Conservation (phyloP, 805 yeast genomes). For the Hanseniaspora guilliermondii region DNA sequence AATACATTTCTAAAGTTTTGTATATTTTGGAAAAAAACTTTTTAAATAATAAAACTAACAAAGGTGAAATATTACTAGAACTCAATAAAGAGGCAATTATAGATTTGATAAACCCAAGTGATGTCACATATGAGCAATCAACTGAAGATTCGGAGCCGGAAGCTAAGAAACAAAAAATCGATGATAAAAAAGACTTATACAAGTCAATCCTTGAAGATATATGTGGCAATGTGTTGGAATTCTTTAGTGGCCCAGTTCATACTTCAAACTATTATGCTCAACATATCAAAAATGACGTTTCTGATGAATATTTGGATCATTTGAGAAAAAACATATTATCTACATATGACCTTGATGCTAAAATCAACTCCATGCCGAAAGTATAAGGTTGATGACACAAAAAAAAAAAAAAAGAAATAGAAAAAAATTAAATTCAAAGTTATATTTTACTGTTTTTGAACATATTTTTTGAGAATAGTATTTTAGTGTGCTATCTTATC, state of each 20-base stretch:
- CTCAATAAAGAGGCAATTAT: constrained; percentile 18
- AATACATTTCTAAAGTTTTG: constrained; percentile 23
- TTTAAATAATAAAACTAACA: constrained; percentile 27
- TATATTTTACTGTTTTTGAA: too few relatives aligned
- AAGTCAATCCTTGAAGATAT: neutral
- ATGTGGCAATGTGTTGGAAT: neutral
- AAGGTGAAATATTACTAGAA: constrained; percentile 23
- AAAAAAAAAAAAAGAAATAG: neutral
- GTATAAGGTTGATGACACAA: neutral
- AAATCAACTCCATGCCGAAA: neutral
- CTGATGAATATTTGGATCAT: neutral
- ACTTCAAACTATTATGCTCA: neutral
- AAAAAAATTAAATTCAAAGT: neutral
- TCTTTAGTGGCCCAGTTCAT: neutral
- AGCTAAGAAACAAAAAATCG: constrained; percentile 1
- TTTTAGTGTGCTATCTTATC: too few relatives aligned
- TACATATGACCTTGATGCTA: neutral
- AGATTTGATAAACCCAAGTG: neutral
- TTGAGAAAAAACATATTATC: neutral
- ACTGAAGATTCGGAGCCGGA: neutral
- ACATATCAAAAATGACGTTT: constrained; percentile 2
- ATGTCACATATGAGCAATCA: constrained; percentile 18
- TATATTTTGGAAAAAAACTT: constrained; percentile 26
- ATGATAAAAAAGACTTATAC: neutral
- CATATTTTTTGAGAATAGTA: too few relatives aligned